Percentiles rank a stretch among this genome's conserved stretches.
Evolutionary conservation across 2,329 filamentous ascomycete species (phyloP).

Genomic region (Trichoderma arundinaceum): DNA sequence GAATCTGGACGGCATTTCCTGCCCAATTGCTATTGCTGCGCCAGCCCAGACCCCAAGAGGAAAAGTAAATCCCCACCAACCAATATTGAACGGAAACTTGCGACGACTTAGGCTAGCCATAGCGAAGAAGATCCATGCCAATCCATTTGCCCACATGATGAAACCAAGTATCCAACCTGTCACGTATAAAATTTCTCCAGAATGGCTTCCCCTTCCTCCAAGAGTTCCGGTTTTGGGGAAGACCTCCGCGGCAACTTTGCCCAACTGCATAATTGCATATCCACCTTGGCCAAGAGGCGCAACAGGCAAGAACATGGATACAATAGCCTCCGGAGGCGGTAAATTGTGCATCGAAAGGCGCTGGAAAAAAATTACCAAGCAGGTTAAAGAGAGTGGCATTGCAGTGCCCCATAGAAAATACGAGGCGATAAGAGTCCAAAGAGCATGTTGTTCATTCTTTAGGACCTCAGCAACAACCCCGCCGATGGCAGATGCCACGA

Average conservation of each 20-base stretch:
- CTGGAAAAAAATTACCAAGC: conserved; percentile 3
- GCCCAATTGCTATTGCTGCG: conserved; percentile 15
- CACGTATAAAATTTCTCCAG: conserved; percentile 16
- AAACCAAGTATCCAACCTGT: conserved; percentile 11
- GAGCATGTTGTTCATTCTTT: conserved; percentile 8
- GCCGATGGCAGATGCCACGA: conserved; percentile 15
- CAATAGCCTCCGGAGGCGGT: neutral
- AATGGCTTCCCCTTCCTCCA: neutral
- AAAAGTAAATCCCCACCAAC: conserved; percentile 19
- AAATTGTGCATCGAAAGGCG: conserved; percentile 14
- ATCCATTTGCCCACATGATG: conserved; percentile 20
- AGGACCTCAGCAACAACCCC: conserved; percentile 1
- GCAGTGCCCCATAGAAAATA: conserved; percentile 22
- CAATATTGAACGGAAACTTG: conserved; percentile 13
- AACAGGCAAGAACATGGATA: conserved; percentile 15
- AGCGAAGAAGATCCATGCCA: conserved; percentile 20
- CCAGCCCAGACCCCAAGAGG: conserved; percentile 14
- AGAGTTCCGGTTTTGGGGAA: conserved; percentile 3
- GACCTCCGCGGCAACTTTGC: conserved; percentile 7
- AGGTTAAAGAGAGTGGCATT: conserved; percentile 15
- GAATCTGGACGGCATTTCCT: conserved; percentile 18
- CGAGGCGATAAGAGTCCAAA: conserved; percentile 16
- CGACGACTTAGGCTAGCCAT: conserved; percentile 11
- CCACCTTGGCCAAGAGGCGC: conserved; percentile 17
- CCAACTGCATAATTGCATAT: conserved; percentile 22